Percentiles rank a stretch among this genome's conserved stretches.
Conservation (phyloP, 2,329 filamentous ascomycete species). For the Hypoxylon rubiginosum region DNA sequence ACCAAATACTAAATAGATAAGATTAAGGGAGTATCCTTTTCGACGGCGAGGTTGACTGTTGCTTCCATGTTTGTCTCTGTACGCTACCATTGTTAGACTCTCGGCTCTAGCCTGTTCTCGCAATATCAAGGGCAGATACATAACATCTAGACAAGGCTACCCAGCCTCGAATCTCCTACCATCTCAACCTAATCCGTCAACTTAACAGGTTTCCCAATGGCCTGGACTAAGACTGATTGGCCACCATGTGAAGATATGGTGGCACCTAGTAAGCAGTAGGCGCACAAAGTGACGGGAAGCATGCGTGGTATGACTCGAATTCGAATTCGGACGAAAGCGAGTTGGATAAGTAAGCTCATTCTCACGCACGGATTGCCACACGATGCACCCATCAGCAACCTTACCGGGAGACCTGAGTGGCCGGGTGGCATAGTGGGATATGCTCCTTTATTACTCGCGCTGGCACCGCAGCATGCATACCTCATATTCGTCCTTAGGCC, state of each 20-base stretch:
- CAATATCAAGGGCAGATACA: conserved; percentile 19
- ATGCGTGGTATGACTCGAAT: conserved; percentile 40
- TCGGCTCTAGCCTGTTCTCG: not conserved
- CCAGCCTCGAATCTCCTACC: conserved; percentile 31
- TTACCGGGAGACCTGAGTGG: conserved; percentile 30
- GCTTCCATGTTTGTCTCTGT: conserved; percentile 20
- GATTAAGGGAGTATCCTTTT: conserved; percentile 1
- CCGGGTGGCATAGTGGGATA: conserved; percentile 28
- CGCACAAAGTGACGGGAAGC: conserved; percentile 33
- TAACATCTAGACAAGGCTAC: conserved; percentile 37
- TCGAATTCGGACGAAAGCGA: conserved; percentile 25
- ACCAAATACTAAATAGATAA: too few species aligned
- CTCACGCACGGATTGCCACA: conserved; percentile 42
- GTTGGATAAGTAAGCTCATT: conserved; percentile 38
- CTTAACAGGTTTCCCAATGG: conserved; percentile 4
- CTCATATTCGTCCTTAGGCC: conserved; percentile 22
- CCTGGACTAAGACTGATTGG: conserved; percentile 21
- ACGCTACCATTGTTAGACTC: conserved; percentile 2
- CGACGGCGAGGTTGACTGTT: not conserved
- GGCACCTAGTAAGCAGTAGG: conserved; percentile 26
- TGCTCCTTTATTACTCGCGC: conserved; percentile 38
- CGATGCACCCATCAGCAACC: conserved; percentile 36
- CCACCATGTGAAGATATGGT: conserved; percentile 13
- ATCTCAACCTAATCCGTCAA: conserved; percentile 18
- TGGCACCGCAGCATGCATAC: conserved; percentile 35